A percentile compares a stretch with the other conserved stretches of the same genome.
These are phyloP conservation scores for Trametes punicea DNA, from an alignment of 768 basidiomycete genomes.

Conservation along the genomic window DNA sequence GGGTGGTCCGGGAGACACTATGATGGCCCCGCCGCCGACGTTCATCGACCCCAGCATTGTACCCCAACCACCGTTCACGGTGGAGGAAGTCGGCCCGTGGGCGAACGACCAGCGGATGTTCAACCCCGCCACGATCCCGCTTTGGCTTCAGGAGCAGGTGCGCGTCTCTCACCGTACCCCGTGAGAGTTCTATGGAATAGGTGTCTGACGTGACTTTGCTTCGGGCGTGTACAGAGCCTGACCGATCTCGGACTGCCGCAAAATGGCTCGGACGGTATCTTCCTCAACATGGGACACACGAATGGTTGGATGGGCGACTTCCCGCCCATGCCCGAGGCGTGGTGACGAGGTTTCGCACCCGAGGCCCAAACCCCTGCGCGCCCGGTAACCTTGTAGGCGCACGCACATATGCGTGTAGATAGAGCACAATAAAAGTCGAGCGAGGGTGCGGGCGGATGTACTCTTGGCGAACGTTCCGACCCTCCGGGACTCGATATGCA, in stretches of 20 bases:
- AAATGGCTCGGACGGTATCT: constrained; percentile 89
- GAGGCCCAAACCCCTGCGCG: no score
- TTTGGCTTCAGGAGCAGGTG: constrained; percentile 91
- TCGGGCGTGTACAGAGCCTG: constrained; percentile 53
- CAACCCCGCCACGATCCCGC: constrained; percentile 78
- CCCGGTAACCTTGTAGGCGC: not conserved
- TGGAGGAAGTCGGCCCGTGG: constrained; percentile 71
- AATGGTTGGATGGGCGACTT: constrained; percentile 80
- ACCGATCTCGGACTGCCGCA: constrained; percentile 88
- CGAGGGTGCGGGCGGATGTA: no score
- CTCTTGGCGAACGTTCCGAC: no score
- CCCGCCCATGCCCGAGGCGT: constrained; percentile 76
- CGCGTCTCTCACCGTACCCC: constrained; percentile 29
- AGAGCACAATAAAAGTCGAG: no score
- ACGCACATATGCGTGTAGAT: not conserved
- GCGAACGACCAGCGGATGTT: constrained; percentile 49
- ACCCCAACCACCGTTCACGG: constrained; percentile 58
- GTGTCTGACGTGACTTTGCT: not conserved
- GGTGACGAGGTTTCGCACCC: constrained; percentile 53
- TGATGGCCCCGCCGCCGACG: constrained; percentile 52
- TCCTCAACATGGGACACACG: constrained; percentile 66
- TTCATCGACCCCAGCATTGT: constrained; percentile 48
- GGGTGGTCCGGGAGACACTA: constrained; percentile 32
- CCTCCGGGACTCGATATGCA: no score
- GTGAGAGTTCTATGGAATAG: not conserved